phyloP scores from a whole-genome alignment of 2,329 filamentous ascomycete genomes.

The Penicillium thymicola region DNA sequence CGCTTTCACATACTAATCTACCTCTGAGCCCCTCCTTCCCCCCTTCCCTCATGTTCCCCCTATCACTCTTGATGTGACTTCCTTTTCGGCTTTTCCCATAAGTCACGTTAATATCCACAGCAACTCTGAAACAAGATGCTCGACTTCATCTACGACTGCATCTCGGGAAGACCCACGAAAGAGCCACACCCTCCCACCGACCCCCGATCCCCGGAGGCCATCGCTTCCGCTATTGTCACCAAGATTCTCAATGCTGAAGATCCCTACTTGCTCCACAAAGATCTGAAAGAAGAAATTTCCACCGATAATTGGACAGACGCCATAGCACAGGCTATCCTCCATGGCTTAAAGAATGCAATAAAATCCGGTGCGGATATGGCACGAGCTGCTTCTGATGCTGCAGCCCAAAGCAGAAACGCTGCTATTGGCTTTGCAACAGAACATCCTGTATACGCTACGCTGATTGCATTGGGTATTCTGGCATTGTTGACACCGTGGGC shows the following conservation, averaged over 20 bases:
- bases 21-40: not conserved
- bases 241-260: not conserved
- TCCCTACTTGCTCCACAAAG: not conserved
- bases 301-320: not conserved
- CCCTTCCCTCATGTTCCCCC: not conserved
- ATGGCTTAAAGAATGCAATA: not conserved
- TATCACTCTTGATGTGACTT: not conserved
- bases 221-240: not conserved
- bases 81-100: not conserved
- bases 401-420: not conserved
- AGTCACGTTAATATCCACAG: not conserved
- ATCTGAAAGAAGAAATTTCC: slow-evolving; percentile 1
- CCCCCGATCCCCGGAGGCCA: not conserved
- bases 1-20: not conserved
- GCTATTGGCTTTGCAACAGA: not conserved
- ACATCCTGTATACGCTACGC: not conserved
- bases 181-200: not conserved
- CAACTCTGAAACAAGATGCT: not conserved
- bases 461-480: slow-evolving; percentile 9
- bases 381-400: not conserved
- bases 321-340: not conserved
- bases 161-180: not conserved
- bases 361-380: not conserved
- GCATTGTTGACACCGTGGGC: slow-evolving; percentile 28
- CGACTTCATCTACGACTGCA: not conserved